These are phyloP conservation scores for Rhexocercosporidium sp. DNA, from an alignment of 2,329 filamentous ascomycete genomes.

Conservation along the genomic window DNA sequence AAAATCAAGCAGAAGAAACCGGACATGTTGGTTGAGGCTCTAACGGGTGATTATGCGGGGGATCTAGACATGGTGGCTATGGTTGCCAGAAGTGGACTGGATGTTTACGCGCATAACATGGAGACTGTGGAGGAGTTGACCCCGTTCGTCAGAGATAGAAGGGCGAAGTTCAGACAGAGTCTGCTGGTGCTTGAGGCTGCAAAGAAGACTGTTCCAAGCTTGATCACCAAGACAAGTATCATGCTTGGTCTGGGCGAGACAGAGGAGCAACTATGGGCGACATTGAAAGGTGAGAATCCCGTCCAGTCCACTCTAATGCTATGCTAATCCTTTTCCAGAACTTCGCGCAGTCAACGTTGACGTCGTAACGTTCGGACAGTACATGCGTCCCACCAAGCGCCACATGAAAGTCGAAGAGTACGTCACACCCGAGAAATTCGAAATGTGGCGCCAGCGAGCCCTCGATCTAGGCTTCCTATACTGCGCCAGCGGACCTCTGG, in stretches of 20 bases:
- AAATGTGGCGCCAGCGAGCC: conserved; percentile 87
- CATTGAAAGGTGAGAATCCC: conserved; percentile 65
- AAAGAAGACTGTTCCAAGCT: conserved; percentile 73
- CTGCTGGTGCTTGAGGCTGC: conserved; percentile 79
- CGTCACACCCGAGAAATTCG: conserved; percentile 88
- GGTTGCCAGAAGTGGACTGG: conserved; percentile 85
- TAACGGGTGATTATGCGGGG: conserved; percentile 87
- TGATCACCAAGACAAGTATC: conserved; percentile 98
- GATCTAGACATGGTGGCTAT: conserved; percentile 85
- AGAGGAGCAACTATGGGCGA: conserved; percentile 81
- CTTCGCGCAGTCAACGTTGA: conserved; percentile 83
- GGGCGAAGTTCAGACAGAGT: conserved; percentile 88
- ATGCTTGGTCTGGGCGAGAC: conserved; percentile 96
- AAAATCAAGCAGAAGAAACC: conserved; percentile 89
- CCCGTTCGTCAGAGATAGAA: conserved; percentile 85
- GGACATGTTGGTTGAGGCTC: conserved; percentile 77
- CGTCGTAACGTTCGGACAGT: conserved; percentile 98
- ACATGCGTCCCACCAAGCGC: conserved; percentile 98
- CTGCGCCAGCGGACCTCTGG: conserved; percentile 90
- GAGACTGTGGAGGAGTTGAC: conserved; percentile 94
- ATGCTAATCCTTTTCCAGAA: conserved; percentile 54
- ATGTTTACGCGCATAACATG: conserved; percentile 97
- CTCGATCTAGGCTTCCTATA: conserved; percentile 97
- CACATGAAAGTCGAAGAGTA: conserved; percentile 98
- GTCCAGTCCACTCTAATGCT: neutral